A percentile compares a stretch with the other conserved stretches of the same genome.
These are phyloP conservation scores for Hyaloscypha finlandica DNA, from an alignment of 495 filamentous ascomycete genomes.

Conservation along the genomic window DNA sequence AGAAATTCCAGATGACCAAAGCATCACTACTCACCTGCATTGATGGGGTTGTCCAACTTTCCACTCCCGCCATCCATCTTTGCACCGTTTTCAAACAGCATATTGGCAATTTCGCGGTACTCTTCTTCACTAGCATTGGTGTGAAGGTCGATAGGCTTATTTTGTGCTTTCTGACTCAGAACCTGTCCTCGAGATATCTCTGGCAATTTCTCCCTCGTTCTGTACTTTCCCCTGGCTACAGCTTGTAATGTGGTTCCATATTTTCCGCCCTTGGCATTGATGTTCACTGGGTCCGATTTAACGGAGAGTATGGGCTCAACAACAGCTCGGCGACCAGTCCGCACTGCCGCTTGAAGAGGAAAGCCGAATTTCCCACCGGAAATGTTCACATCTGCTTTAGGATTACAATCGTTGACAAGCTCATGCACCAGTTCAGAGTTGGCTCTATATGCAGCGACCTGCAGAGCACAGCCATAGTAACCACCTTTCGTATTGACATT, in stretches of 20 bases:
- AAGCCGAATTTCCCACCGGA: conserved; percentile 28
- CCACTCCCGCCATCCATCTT: conserved; percentile 11
- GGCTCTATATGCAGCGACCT: conserved; percentile 10
- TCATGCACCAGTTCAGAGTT: conserved; percentile 16
- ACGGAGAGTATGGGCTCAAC: conserved; percentile 7
- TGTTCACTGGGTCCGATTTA: conserved; percentile 17
- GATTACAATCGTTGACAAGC: conserved; percentile 25
- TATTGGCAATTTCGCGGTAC: conserved; percentile 11
- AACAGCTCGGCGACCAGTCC: background rate
- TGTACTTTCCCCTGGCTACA: conserved; percentile 23
- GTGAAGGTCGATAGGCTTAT: background rate
- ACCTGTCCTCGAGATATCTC: conserved; percentile 17
- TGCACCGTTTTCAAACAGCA: conserved; percentile 29
- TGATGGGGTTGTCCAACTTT: conserved; percentile 12
- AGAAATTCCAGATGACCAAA: background rate
- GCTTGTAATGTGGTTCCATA: conserved; percentile 31
- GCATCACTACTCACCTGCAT: conserved; percentile 4
- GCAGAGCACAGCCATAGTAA: conserved; percentile 20
- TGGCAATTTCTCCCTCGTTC: conserved; percentile 9
- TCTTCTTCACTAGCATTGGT: background rate
- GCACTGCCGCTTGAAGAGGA: conserved; percentile 31
- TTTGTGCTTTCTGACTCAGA: background rate
- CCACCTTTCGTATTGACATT: conserved; percentile 17
- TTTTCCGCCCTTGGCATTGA: conserved; percentile 28
- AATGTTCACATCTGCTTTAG: conserved; percentile 32